Base-by-base conservation (phyloP, 441 rosid genomes). In the Raphanus hybrid region DNA sequence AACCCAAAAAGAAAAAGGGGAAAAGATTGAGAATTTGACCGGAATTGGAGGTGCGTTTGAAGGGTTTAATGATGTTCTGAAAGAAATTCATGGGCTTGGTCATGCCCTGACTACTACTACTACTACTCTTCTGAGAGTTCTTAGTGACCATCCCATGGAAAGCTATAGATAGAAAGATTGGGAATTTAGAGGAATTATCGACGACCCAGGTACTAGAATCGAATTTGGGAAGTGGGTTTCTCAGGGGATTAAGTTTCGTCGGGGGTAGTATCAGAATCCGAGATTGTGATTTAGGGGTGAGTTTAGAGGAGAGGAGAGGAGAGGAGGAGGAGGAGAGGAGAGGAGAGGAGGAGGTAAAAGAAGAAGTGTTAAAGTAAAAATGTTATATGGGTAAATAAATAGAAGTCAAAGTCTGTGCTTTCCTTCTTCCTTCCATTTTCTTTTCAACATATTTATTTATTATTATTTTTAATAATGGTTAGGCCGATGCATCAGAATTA, bases 41-140 rank as follows among this genome's bases (percentile, higher is more conserved):
- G 83, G 39, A 86, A n/a, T 78, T 62, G 4, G 94, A 86, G 73
- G 74, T 77, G 1, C 83, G 74, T 78, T 78, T 83, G 86, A 91
- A 89, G 5, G 86, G 80, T 62, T 76, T 89, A 4, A 88, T 69
- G 12, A 92, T 70, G 29, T 79, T 88, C 11, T 67, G 80, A 63
- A 90, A 75, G 81, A 91, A 86, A 29, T 73, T 90, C 71, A 82
- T 90, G 75, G 88, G 66, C 81, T 87, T 92, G 50, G 4, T 37
- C 90, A 85, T 80, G 48, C 68, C 71, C 78, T 9, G 16, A 2
- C 8, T 32, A 39, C 26, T 23, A 23, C 26, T 23, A 23, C 26
- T 23, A 23, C 45, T 39, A 35, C 32, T 79, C 32, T 64, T 74
- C 15, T 14, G 57, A 8, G 64, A 68, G 15, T 69, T n/a, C 8